phyloP scores from a whole-genome alignment of 495 filamentous ascomycete species.

The Lasiosphaeriaceae sp. region DNA sequence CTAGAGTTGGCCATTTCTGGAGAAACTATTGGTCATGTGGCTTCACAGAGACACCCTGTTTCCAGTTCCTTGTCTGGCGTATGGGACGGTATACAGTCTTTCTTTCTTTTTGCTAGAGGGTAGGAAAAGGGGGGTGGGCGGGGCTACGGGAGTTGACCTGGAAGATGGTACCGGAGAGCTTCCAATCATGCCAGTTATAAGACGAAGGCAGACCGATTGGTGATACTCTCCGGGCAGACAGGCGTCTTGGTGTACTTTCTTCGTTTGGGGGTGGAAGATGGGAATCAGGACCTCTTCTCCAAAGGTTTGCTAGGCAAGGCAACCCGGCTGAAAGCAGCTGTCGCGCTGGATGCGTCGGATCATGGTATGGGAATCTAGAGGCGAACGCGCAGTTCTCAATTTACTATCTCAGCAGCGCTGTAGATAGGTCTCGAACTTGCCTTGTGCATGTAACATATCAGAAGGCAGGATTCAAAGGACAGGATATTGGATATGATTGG shows the following conservation, averaged over 20 bases:
- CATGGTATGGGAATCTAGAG: too few relatives aligned
- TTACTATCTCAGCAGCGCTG: not conserved
- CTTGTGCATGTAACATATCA: not conserved
- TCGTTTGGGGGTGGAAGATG: not conserved
- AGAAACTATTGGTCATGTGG: not conserved
- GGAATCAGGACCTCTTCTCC: not conserved
- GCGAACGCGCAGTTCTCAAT: not conserved
- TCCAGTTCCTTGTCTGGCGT: not conserved
- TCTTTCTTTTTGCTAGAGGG: not conserved
- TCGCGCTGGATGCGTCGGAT: not conserved
- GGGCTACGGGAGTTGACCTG: not conserved
- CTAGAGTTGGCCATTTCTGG: not conserved
- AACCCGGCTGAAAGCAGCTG: not conserved
- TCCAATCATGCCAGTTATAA: not conserved
- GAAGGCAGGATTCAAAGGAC: not conserved
- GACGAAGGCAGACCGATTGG: not conserved
- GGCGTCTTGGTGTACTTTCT: not conserved
- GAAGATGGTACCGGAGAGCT: not conserved
- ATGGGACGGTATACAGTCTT: not conserved
- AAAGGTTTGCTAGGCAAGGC: not conserved
- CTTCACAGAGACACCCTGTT: not conserved
- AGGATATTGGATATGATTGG: constrained; percentile 3
- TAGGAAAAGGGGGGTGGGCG: not conserved
- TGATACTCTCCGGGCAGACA: not conserved
- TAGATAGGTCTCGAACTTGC: not conserved